Evolutionary conservation across 1,139 yeast species (phyloP).

Genomic region (Diutina pseudorugosa): DNA sequence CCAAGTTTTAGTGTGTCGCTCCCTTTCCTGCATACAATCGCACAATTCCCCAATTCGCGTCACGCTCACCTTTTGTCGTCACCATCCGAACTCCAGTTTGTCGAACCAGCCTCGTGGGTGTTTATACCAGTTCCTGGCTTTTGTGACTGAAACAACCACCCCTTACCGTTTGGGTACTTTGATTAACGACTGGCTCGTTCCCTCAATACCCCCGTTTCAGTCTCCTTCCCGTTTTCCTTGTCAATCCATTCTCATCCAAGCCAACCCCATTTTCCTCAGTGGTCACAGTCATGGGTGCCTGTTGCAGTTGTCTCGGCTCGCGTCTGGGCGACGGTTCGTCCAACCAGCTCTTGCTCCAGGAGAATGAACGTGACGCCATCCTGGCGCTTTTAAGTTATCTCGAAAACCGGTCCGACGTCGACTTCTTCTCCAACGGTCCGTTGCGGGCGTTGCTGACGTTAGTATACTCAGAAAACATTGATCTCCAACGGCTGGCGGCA

Average conservation of each 20-base stretch:
- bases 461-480: conserved; percentile 90
- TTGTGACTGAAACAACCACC: no score
- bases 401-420: conserved; percentile 77
- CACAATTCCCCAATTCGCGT: neutral
- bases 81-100: neutral
- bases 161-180: neutral
- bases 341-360: conserved; percentile 79
- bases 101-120: neutral
- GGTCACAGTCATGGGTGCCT: conserved; percentile 64
- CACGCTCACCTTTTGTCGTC: neutral
- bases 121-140: no score
- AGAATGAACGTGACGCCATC: conserved; percentile 93
- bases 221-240: no score
- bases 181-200: neutral
- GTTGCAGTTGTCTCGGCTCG: conserved; percentile 47
- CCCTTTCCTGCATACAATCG: no score
- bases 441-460: conserved; percentile 81
- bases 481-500: conserved; percentile 94
- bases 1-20: no score
- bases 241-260: neutral
- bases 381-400: conserved; percentile 78
- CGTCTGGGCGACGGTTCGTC: conserved; percentile 34
- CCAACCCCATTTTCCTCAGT: neutral
- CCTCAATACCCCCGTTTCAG: neutral
- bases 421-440: conserved; percentile 86